Evolutionary conservation across 2,329 filamentous ascomycete species (phyloP), one percentile per base, ranked within the genome.

Genomic region (Fusarium sororula): DNA sequence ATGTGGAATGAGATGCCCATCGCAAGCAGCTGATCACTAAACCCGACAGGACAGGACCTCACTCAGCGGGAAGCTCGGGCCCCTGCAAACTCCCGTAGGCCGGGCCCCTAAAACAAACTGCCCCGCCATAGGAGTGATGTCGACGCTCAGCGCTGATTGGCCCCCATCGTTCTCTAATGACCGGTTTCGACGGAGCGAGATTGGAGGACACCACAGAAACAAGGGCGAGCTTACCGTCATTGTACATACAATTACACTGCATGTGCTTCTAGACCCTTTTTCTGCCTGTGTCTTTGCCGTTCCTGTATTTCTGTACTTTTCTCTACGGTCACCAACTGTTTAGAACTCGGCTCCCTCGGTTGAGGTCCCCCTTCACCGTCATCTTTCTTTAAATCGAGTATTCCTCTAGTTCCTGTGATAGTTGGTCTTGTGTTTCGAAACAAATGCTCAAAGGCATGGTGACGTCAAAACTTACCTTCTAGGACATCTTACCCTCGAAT

Each of bases 161-260:
- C n/a, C 32, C 35, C 24, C 35, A n/a, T 42, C 26, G 51, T 30
- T 55, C 51, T 55, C 47, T 50, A 63, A 39, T 42, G 63, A 63
- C 63, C 54, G 39, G 48, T 61, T 22, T 50, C 47, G 66, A 45
- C 66, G 56, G 58, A 63, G 63, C 69, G 74, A 75, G 53, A 77
- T 77, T 75, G 68, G 66, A 59, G 57, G 70, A 55, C 48, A 63
- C 57, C 55, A 63, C 32, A 51, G 42, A 38, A 60, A 60, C 64
- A 45, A 66, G 58, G 67, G 37, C 44, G 70, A 75, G 75, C 64
- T 76, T 76, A 45, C 75, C 74, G 75, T 77, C 75, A 77, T 77
- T 77, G 70, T 77, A 71, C 73, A 74, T 75, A 39, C 57, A 61
- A 60, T 51, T 51, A 58, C 39, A 53, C 57, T 57, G 26, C 50